Conservation (phyloP, 1,284 basidiomycete genomes). For the Phylloboletellus chloephorus region DNA sequence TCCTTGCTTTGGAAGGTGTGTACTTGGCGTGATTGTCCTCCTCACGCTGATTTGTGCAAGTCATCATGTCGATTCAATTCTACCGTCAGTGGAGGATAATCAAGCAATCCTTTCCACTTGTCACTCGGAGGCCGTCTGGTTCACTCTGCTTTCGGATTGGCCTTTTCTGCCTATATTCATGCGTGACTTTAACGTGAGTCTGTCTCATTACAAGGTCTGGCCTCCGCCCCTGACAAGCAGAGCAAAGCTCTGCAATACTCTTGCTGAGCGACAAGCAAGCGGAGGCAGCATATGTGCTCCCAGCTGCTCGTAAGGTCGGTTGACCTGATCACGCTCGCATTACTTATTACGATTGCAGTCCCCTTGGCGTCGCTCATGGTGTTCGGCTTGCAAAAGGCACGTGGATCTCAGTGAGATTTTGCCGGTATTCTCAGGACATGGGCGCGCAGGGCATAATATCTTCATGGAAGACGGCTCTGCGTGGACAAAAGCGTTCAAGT, state of each 20-base stretch:
- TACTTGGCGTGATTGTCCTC: conserved; percentile 1
- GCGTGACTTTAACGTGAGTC: conserved; percentile 40
- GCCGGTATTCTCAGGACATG: conserved; percentile 2
- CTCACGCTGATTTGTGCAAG: conserved; percentile 23
- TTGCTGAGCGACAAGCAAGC: conserved; percentile 34
- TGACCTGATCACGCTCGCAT: background rate
- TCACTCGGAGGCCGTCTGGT: conserved; percentile 31
- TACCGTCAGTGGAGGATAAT: conserved; percentile 33
- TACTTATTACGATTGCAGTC: conserved; percentile 28
- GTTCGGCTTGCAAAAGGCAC: conserved; percentile 45
- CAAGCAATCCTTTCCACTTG: conserved; percentile 41
- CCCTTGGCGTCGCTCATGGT: conserved; percentile 42
- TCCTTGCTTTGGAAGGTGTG: conserved; percentile 44
- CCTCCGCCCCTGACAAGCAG: conserved; percentile 6
- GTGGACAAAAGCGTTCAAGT: conserved; percentile 6
- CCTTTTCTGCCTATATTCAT: conserved; percentile 42
- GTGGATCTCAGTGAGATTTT: background rate
- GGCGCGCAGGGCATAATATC: conserved; percentile 17
- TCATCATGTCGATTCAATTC: conserved; percentile 35
- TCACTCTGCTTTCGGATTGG: conserved; percentile 35
- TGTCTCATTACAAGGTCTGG: background rate
- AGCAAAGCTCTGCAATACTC: conserved; percentile 37
- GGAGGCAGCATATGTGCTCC: conserved; percentile 44
- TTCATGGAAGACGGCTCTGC: conserved; percentile 13
- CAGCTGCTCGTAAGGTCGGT: conserved; percentile 42